Percentiles rank a stretch among this genome's conserved stretches.
Evolutionary conservation across 192 early-diverging fungal species (phyloP).

Genomic region (Coemansia sp.): DNA sequence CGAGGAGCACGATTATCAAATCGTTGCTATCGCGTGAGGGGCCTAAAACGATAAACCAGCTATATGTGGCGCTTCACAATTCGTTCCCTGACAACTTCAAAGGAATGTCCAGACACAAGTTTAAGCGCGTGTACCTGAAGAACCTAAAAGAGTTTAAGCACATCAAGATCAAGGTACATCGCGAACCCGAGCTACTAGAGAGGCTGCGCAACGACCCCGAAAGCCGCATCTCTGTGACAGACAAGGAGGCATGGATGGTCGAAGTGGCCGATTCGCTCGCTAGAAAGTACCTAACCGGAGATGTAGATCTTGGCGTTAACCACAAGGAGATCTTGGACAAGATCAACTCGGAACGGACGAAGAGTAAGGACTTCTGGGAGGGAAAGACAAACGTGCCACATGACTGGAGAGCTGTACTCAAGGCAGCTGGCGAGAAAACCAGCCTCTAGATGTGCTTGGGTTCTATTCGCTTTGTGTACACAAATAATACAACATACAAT

Average conservation of each 20-base stretch:
- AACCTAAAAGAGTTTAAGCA: slow-evolving; percentile 46
- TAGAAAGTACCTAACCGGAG: slow-evolving; percentile 10
- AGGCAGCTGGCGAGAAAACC: slow-evolving; percentile 24
- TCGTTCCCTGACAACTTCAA: slow-evolving; percentile 34
- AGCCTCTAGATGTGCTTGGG: slow-evolving; percentile 11
- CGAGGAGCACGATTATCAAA: slow-evolving; percentile 44
- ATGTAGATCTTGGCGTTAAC: slow-evolving; percentile 9
- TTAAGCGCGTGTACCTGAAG: slow-evolving; percentile 39
- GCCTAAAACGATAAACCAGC: slow-evolving; percentile 43
- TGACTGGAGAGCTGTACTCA: slow-evolving; percentile 44
- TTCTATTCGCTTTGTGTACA: background rate
- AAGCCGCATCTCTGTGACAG: slow-evolving; percentile 13
- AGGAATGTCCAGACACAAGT: slow-evolving; percentile 29
- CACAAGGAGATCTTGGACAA: slow-evolving; percentile 21
- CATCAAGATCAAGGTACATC: slow-evolving; percentile 22
- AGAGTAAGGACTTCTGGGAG: slow-evolving; percentile 54
- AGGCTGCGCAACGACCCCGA: slow-evolving; percentile 30
- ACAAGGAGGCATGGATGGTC: slow-evolving; percentile 36
- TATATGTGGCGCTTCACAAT: slow-evolving; percentile 21
- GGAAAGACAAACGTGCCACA: slow-evolving; percentile 47
- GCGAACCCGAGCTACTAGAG: slow-evolving; percentile 23
- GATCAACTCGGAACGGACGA: slow-evolving; percentile 28
- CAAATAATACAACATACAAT: background rate
- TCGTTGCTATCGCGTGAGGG: slow-evolving; percentile 37
- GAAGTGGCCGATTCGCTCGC: slow-evolving; percentile 6